A percentile compares a stretch with the other conserved stretches of the same genome.
Conservation (phyloP, 345 rosid species). For the Brassica cretica region DNA sequence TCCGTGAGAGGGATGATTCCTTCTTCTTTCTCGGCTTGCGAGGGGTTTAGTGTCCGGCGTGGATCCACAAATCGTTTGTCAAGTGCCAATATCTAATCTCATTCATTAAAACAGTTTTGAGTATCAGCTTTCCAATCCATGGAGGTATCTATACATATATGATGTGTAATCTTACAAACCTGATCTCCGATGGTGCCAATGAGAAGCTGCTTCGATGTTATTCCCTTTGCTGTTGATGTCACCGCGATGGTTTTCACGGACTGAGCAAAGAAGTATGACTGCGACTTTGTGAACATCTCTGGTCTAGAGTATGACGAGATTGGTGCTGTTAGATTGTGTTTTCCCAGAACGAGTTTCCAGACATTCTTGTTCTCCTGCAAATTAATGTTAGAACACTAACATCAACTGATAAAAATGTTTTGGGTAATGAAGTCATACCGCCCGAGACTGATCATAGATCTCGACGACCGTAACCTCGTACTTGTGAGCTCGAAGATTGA, state of each 20-base stretch:
- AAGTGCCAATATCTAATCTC: constrained; percentile 42
- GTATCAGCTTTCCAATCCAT: constrained; percentile 1
- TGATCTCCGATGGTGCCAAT: constrained; percentile 81
- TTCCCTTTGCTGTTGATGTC: constrained; percentile 94
- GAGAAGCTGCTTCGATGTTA: constrained; percentile 96
- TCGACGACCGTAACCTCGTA: constrained; percentile 93
- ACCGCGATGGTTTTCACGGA: constrained; percentile 82
- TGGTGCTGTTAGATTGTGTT: constrained; percentile 91
- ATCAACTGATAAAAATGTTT: background rate
- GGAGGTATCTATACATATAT: background rate
- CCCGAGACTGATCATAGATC: constrained; percentile 94
- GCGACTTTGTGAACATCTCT: constrained; percentile 79
- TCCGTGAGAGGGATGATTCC: constrained; percentile 92
- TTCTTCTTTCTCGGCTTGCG: constrained; percentile 96
- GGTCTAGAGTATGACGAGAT: constrained; percentile 80
- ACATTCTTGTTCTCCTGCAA: constrained; percentile 93
- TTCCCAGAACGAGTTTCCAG: constrained; percentile 86
- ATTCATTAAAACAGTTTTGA: constrained; percentile 4
- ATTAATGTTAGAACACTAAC: constrained; percentile 29
- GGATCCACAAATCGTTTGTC: constrained; percentile 96
- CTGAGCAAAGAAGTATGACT: constrained; percentile 90
- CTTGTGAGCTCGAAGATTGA: constrained; percentile 95
- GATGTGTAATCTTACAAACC: constrained; percentile 23
- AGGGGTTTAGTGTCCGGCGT: constrained; percentile 86
- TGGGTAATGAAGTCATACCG: constrained; percentile 53